phyloP scores from a whole-genome alignment of 2,329 filamentous ascomycete genomes.

The Herpotrichia juniperi region DNA sequence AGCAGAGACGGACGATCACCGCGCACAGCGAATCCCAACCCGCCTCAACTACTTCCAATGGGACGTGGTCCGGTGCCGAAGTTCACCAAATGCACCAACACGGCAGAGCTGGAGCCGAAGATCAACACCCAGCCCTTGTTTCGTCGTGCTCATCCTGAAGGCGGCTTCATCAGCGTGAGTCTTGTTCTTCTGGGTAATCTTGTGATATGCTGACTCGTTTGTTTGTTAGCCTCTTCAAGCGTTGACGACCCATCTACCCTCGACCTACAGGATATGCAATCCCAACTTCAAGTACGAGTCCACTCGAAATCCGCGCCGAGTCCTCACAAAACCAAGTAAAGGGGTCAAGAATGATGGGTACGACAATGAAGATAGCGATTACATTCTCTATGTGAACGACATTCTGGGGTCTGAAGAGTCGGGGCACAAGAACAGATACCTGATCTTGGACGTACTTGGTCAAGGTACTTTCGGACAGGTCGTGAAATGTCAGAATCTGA shows the following conservation, averaged over 20 bases:
- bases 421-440: slow-evolving; percentile 97
- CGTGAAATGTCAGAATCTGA: slow-evolving; percentile 97
- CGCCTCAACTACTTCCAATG: slow-evolving; percentile 52
- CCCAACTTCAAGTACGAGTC: slow-evolving; percentile 98
- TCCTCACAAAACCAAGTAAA: slow-evolving; percentile 98
- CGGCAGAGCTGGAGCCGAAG: slow-evolving; percentile 78
- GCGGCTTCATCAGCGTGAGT: slow-evolving; percentile 94
- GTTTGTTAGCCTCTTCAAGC: slow-evolving; percentile 82
- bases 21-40: slow-evolving; percentile 52
- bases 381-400: slow-evolving; percentile 98
- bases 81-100: slow-evolving; percentile 77
- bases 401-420: slow-evolving; percentile 97
- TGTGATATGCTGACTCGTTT: slow-evolving; percentile 18
- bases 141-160: slow-evolving; percentile 91
- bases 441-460: slow-evolving; percentile 94
- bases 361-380: slow-evolving; percentile 98
- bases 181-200: slow-evolving; percentile 16
- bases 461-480: slow-evolving; percentile 99
- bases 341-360: slow-evolving; percentile 98
- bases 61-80: slow-evolving; percentile 78
- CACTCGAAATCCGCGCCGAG: slow-evolving; percentile 90
- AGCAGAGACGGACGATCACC: slow-evolving; percentile 59
- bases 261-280: slow-evolving; percentile 98
- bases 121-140: slow-evolving; percentile 89
- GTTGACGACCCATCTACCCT: slow-evolving; percentile 87